Base-by-base conservation (phyloP, 2,329 filamentous ascomycete genomes). In the Diaporthe helianthi region DNA sequence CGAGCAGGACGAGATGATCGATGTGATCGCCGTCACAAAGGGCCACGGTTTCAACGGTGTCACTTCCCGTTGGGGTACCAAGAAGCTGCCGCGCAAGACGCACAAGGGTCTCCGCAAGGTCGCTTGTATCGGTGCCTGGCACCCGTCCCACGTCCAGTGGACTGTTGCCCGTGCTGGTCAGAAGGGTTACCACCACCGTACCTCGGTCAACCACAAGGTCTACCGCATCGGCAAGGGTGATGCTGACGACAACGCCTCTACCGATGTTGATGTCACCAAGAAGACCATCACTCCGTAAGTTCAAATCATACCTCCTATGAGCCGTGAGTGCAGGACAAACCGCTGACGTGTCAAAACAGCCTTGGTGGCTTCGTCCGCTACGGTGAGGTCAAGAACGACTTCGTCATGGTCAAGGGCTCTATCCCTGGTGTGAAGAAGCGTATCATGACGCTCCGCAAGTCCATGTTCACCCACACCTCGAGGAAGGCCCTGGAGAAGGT, bases 91-190 rank as follows among this genome's bases (percentile, higher is more conserved):
- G 78, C 93, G 96, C 83, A 99, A 99, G 94, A 99, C 96, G 73
- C 96, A 99, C 93, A 99, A 99, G 92, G 96, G 96, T 97, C 94
- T 99, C 82, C 92, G 96, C 82, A 99, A 99, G 93, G 95, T 99
- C 79, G 96, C 96, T 82, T 99, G 96, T 97, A 99, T 99, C 85
- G 96, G 96, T 93, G 96, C 96, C 79, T 99, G 96, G 96, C 96
- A 99, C 89, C 96, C 96, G 82, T 94, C 93, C 85, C 96, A 99
- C 93, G 96, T 99, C 85, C 96, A 99, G 89, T 99, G 96, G 96
- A 99, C 96, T 83, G 96, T 99, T 88, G 96, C 95, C 83, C 96
- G 96, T 92, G 96, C 96, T 76, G 96, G 96, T 97, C 96, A 99
- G 88, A 90, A 91, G 85, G 96, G 96, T 89, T 99, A 99, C 92